phyloP scores from a whole-genome alignment of 108 stramenopile species.

The Thalassiosira profunda region DNA sequence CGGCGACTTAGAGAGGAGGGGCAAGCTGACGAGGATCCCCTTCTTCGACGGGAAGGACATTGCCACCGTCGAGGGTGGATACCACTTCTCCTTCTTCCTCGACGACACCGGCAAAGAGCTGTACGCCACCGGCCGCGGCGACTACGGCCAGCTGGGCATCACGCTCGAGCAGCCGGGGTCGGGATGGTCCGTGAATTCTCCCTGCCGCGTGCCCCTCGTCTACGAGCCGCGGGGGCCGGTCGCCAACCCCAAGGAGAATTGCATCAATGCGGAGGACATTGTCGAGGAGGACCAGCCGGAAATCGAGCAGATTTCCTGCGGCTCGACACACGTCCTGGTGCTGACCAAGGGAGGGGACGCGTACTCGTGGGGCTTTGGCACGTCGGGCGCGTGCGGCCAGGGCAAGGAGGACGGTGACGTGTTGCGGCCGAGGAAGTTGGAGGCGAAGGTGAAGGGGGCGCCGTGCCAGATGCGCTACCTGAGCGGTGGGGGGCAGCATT shows the following conservation, averaged over 20 bases:
- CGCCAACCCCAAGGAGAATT: slow-evolving; percentile 39
- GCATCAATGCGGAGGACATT: slow-evolving; percentile 34
- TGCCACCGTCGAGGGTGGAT: slow-evolving; percentile 72
- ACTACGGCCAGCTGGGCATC: slow-evolving; percentile 89
- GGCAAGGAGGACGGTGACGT: slow-evolving; percentile 37
- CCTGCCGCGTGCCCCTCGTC: slow-evolving; percentile 55
- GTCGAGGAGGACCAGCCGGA: slow-evolving; percentile 35
- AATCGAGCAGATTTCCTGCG: slow-evolving; percentile 65
- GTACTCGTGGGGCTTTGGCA: slow-evolving; percentile 95
- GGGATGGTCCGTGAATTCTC: slow-evolving; percentile 35
- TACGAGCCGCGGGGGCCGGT: slow-evolving; percentile 29
- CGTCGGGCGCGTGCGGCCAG: slow-evolving; percentile 62
- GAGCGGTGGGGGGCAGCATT: slow-evolving; percentile 70
- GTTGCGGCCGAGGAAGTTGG: slow-evolving; percentile 40
- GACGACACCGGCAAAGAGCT: slow-evolving; percentile 59
- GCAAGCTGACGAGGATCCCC: slow-evolving; percentile 33
- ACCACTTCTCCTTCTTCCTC: slow-evolving; percentile 77
- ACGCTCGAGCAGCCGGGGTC: slow-evolving; percentile 27
- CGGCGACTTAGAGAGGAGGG: slow-evolving; percentile 57
- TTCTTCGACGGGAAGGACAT: slow-evolving; percentile 62
- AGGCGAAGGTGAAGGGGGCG: slow-evolving; percentile 18
- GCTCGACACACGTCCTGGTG: slow-evolving; percentile 66
- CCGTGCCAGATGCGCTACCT: slow-evolving; percentile 36
- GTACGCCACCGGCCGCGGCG: slow-evolving; percentile 84
- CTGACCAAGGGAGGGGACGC: slow-evolving; percentile 70